Evolutionary conservation across 2,329 filamentous ascomycete species (phyloP).

Genomic region (Fusarium verrucosum): DNA sequence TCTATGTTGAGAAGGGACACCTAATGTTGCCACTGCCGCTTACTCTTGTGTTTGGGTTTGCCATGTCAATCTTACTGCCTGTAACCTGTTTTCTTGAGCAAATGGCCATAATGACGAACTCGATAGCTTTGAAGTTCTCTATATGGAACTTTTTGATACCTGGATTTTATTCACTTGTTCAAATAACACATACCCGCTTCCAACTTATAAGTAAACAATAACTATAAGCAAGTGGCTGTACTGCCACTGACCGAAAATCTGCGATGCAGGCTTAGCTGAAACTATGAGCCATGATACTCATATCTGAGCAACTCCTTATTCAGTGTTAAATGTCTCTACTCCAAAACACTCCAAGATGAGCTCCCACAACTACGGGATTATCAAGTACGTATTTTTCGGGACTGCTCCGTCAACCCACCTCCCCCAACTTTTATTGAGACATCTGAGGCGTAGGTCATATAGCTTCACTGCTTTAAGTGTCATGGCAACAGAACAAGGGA

Average conservation of each 20-base stretch:
- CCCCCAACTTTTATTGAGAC: slow-evolving; percentile 22
- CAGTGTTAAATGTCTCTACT: slow-evolving; percentile 12
- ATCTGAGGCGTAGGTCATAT: not conserved
- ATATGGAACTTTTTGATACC: not conserved
- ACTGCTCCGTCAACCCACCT: slow-evolving; percentile 20
- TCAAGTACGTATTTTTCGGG: slow-evolving; percentile 7
- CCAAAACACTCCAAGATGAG: slow-evolving; percentile 17
- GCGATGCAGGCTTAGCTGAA: slow-evolving; percentile 19
- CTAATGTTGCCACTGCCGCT: not conserved
- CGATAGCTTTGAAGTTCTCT: not conserved
- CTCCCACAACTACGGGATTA: slow-evolving; percentile 22
- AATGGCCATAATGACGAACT: slow-evolving; percentile 14
- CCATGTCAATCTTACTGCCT: not conserved
- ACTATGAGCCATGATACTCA: slow-evolving; percentile 14
- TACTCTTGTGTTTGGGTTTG: not conserved
- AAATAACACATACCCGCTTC: not conserved
- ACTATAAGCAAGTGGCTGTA: not conserved
- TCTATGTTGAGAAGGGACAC: slow-evolving; percentile 12
- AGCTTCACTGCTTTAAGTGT: slow-evolving; percentile 1
- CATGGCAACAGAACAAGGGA: slow-evolving; percentile 13
- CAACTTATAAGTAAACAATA: not conserved
- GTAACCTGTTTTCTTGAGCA: slow-evolving; percentile 7
- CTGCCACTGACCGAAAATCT: not conserved
- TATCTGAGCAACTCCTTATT: slow-evolving; percentile 5
- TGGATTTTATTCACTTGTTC: not conserved